Conservation (phyloP, 768 basidiomycete species). For the Rhizopogon salebrosus region DNA sequence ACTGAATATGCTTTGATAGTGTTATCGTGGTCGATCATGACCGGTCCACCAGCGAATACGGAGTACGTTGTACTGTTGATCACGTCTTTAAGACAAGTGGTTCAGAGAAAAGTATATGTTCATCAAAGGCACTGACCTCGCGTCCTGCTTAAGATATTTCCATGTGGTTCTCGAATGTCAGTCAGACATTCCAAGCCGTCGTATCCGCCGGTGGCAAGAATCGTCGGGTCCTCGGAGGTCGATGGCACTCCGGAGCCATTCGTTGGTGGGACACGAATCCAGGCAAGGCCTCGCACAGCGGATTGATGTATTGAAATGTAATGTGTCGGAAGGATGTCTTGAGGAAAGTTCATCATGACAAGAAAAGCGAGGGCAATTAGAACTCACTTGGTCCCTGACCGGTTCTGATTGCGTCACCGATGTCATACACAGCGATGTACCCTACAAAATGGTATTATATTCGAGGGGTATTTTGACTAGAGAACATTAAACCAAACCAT, state of each 20-base stretch:
- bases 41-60: constrained; percentile 59
- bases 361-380: neutral
- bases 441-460: constrained; percentile 28
- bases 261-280: constrained; percentile 65
- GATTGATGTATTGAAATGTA: constrained; percentile 75
- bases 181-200: constrained; percentile 75
- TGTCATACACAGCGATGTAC: constrained; percentile 52
- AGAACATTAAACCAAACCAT: constrained; percentile 46
- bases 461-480: neutral
- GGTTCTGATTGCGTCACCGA: constrained; percentile 38
- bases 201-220: constrained; percentile 74
- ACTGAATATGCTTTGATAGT: constrained; percentile 71
- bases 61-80: constrained; percentile 66
- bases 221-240: constrained; percentile 55
- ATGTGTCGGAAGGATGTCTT: constrained; percentile 57
- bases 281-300: constrained; percentile 69
- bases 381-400: constrained; percentile 27
- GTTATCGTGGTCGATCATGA: constrained; percentile 83
- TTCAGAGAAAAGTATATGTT: neutral
- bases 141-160: constrained; percentile 70
- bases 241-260: constrained; percentile 41
- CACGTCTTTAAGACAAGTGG: constrained; percentile 44
- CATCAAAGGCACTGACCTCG: constrained; percentile 44
- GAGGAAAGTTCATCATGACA: neutral
- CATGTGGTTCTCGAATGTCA: constrained; percentile 68